These are phyloP conservation scores for Fusarium beomiforme DNA, from an alignment of 2,329 filamentous ascomycete species.

Conservation along the genomic window DNA sequence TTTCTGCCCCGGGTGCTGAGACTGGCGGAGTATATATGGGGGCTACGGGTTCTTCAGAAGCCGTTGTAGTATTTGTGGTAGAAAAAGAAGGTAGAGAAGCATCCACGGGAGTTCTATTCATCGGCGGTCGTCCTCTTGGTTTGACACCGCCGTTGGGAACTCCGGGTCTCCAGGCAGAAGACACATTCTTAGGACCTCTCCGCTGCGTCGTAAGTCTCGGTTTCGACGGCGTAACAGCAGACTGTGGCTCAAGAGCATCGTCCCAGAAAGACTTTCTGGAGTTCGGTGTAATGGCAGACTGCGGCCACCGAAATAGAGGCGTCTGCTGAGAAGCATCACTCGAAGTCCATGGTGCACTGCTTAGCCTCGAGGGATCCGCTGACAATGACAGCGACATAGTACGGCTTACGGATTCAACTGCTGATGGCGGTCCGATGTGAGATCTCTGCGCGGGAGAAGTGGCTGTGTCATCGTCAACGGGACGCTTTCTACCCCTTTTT, in stretches of 20 bases:
- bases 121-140: constrained; percentile 81
- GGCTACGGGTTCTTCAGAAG: constrained; percentile 13
- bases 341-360: constrained; percentile 48
- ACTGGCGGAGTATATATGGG: constrained; percentile 11
- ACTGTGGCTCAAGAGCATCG: constrained; percentile 72
- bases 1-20: neutral
- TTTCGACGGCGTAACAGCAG: constrained; percentile 76
- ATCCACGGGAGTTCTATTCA: constrained; percentile 67
- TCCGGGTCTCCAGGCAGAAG: constrained; percentile 85
- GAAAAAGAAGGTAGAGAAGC: constrained; percentile 49
- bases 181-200: constrained; percentile 85
- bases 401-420: constrained; percentile 57
- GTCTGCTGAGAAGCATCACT: constrained; percentile 59
- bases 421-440: constrained; percentile 64
- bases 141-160: constrained; percentile 73
- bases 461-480: constrained; percentile 66
- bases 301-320: constrained; percentile 75
- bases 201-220: constrained; percentile 59
- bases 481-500: constrained; percentile 70
- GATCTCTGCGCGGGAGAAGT: constrained; percentile 67
- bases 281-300: constrained; percentile 79
- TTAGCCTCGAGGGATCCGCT: constrained; percentile 55
- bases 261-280: constrained; percentile 64
- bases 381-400: constrained; percentile 48
- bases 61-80: constrained; percentile 8